Base-by-base conservation (phyloP, 495 filamentous ascomycete genomes). In the Penicillium subrubescens region DNA sequence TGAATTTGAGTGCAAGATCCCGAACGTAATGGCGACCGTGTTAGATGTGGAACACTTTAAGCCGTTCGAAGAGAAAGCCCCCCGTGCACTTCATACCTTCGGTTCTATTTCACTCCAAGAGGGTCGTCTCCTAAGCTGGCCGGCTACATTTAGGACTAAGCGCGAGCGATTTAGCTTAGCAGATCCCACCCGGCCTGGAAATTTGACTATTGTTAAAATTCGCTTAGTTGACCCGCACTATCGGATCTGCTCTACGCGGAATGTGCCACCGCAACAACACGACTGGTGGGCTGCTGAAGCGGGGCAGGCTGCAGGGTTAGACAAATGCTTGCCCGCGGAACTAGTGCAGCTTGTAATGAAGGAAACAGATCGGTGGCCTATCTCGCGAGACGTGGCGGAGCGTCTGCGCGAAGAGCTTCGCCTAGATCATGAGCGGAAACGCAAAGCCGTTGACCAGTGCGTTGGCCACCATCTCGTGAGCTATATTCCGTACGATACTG, bases 241-340 rank as follows among this genome's bases (percentile, higher is more conserved):
- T 41, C 67, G 60, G 4, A 59, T 69, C 5, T 63, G 60, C 35
- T 69, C 67, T 0, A 69, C 63, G 17, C 44, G 44, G 3, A 48
- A 48, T 48, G 44, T 48, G 8, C 44, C 44, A 19, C 44, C 44
- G 8, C 44, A 48, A 8, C 44, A 48, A 19, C 44, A 48, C 11
- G 19, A 48, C 44, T 48, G 44, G 44, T 48, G 44, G 44, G 44
- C 44, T 8, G 23, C 43, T 46, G 6, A 7, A 46, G 43, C 43
- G 8, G 6, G 10, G 10, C n/a, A 46, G 10, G 43, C 43, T 7
- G 43, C 43, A 11, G n/a, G 10, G 6, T 11, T 46, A 11, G 43
- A 46, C n/a, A 46, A 11, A 46, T 1, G 43, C 43, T 11, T 46
- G n/a, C 43, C 43, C n/a, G 19, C 43, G 43, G 43, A 46, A 8